Percentiles rank a stretch among this genome's conserved stretches.
Evolutionary conservation across 1,284 basidiomycete species (phyloP).

Genomic region (Sutorius eximius): DNA sequence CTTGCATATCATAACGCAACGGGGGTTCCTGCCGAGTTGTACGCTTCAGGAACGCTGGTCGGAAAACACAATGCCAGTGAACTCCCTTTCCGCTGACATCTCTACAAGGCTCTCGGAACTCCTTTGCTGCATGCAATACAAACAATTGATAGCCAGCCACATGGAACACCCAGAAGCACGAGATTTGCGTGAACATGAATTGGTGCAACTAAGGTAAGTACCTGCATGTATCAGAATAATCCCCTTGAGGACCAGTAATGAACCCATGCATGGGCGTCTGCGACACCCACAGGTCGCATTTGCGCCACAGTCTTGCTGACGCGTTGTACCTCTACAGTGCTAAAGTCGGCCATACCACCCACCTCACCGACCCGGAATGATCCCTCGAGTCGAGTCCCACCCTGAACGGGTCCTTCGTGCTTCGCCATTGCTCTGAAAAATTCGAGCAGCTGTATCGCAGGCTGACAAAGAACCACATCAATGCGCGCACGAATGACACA

Average conservation of each 20-base stretch:
- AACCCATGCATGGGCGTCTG: slow-evolving; percentile 22
- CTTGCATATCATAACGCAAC: too few relatives aligned
- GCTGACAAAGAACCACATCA: slow-evolving; percentile 9
- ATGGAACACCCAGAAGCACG: not conserved
- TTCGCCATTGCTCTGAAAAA: slow-evolving; percentile 16
- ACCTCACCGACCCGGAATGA: slow-evolving; percentile 3
- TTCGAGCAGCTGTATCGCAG: slow-evolving; percentile 27
- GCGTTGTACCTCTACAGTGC: slow-evolving; percentile 7
- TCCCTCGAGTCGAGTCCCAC: not conserved
- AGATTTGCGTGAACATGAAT: not conserved
- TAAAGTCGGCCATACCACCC: slow-evolving; percentile 8
- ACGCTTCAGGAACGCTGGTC: too few relatives aligned
- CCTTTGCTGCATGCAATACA: too few relatives aligned
- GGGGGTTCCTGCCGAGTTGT: too few relatives aligned
- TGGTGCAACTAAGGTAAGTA: not conserved
- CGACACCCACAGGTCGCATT: slow-evolving; percentile 15
- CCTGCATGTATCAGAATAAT: not conserved
- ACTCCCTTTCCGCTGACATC: too few relatives aligned
- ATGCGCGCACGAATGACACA: not conserved
- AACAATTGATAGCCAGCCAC: too few relatives aligned
- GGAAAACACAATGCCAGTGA: too few relatives aligned
- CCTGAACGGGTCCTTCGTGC: not conserved
- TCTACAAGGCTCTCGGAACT: too few relatives aligned
- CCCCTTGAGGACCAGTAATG: slow-evolving; percentile 16
- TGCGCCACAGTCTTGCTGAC: slow-evolving; percentile 12